Base-by-base conservation (phyloP, 1,284 basidiomycete species). In the Phaffia rhodozyma region DNA sequence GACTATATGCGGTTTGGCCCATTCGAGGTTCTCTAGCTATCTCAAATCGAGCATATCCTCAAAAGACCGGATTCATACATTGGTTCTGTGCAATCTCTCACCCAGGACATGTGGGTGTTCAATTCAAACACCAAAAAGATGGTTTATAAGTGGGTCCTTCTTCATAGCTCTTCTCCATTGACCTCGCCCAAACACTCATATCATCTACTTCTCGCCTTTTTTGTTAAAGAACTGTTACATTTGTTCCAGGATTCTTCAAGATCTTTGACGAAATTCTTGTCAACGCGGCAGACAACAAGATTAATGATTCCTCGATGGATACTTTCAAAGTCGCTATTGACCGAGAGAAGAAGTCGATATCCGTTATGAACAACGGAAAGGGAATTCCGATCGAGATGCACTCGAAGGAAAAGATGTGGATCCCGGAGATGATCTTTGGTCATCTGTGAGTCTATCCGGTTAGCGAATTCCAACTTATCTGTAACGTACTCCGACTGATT, bases 271-370 rank as follows among this genome's bases (percentile, higher is more conserved):
- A 99, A 78, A 99, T 99, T 71, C 81, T 99, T 6, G 96, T 99
- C 71, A 99, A 99, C 74, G 96, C 96, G 23, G 96, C 96, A 7
- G 96, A 99, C 75, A 97, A 98, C 79, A 98, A 98, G 91, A 88
- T 93, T 72, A 93, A 93, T 68, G 92, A 96, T 75, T 63, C 83
- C 1, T 83, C 73, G 61, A 96, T 96, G 92, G 87, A 92, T 76
- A 83, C 84, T 7, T 79, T 97, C 73, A 94, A 92, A 76, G 83
- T 96, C 66, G 85, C 77, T 43, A 89, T 98, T 66, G 85, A 98
- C 75, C 77, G 85, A 29, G 90, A 93, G 67, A 84, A 86, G 69
- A 85, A 86, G 70, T 82, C 81, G 13, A 97, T 99, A 71, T 91
- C 89, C 5, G 89, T 98, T 20, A 87, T 85, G 79, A 99, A 99